Conservation (phyloP, 805 yeast genomes). For the Kodamaea neixiangensis region DNA sequence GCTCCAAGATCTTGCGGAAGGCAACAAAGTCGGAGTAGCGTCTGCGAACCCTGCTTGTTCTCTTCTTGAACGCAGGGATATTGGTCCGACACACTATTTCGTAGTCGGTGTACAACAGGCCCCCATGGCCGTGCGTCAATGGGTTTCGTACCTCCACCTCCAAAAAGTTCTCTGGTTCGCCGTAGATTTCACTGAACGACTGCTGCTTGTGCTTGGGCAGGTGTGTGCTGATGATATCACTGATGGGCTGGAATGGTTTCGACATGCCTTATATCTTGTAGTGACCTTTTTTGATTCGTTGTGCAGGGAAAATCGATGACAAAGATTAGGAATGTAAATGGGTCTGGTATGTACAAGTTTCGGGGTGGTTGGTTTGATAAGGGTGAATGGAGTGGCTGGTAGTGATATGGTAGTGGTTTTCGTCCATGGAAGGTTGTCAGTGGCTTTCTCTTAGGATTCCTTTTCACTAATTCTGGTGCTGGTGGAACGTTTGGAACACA, state of each 20-base stretch:
- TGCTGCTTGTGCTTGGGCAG: slow-evolving; percentile 48
- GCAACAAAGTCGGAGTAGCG: slow-evolving; percentile 88
- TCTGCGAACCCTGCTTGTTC: slow-evolving; percentile 70
- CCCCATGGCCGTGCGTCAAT: slow-evolving; percentile 66
- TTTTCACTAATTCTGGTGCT: too few species aligned
- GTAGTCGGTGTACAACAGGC: slow-evolving; percentile 84
- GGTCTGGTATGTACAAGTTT: too few species aligned
- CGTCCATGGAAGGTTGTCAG: too few species aligned
- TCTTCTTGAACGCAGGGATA: slow-evolving; percentile 78
- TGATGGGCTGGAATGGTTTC: slow-evolving; percentile 45
- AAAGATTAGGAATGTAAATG: background rate
- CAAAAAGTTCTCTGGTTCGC: slow-evolving; percentile 90
- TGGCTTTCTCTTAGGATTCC: too few species aligned
- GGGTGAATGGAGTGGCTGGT: too few species aligned
- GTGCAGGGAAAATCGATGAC: slow-evolving; percentile 1
- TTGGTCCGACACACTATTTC: slow-evolving; percentile 89
- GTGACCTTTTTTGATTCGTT: background rate
- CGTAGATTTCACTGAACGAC: slow-evolving; percentile 80
- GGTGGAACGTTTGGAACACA: too few species aligned
- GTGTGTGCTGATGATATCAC: slow-evolving; percentile 39
- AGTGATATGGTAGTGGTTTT: too few species aligned
- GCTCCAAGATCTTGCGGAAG: slow-evolving; percentile 70
- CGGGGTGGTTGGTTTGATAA: too few species aligned
- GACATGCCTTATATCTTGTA: slow-evolving; percentile 24
- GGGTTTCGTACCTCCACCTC: slow-evolving; percentile 84